Evolutionary conservation across 768 basidiomycete genomes (phyloP).

Genomic region (Termitomyces bulborhizus): DNA sequence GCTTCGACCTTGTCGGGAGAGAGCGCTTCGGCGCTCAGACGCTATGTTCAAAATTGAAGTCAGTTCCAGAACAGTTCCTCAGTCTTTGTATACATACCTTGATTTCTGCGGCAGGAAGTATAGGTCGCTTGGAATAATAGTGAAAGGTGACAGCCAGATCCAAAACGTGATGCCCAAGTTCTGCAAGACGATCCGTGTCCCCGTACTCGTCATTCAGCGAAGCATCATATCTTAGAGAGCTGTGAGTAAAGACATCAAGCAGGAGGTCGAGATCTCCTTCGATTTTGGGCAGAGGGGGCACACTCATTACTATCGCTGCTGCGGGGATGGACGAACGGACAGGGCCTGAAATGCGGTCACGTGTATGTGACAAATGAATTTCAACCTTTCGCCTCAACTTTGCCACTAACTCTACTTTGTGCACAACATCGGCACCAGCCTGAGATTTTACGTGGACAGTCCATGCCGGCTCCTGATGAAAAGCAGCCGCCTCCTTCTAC

Average conservation of each 20-base stretch:
- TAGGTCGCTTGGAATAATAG: conserved; percentile 40
- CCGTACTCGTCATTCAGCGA: conserved; percentile 43
- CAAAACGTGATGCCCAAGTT: conserved; percentile 49
- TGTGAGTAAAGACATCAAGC: conserved; percentile 54
- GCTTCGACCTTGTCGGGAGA: conserved; percentile 31
- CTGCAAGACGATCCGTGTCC: conserved; percentile 52
- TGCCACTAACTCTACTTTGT: neutral
- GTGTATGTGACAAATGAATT: conserved; percentile 4
- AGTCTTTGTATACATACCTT: conserved; percentile 26
- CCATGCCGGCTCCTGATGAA: conserved; percentile 17
- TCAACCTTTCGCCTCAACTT: neutral
- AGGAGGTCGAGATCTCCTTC: conserved; percentile 46
- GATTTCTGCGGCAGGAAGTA: conserved; percentile 35
- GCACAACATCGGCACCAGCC: neutral
- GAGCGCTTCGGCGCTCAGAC: conserved; percentile 23
- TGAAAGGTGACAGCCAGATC: conserved; percentile 46
- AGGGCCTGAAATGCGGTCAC: conserved; percentile 8
- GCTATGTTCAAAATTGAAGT: conserved; percentile 13
- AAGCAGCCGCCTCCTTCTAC: conserved; percentile 4
- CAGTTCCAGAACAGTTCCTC: neutral
- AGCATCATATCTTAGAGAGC: conserved; percentile 26
- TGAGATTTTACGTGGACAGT: neutral
- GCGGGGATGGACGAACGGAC: neutral
- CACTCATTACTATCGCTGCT: conserved; percentile 3
- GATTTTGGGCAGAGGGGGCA: conserved; percentile 50